Percentiles rank a stretch among this genome's conserved stretches.
Evolutionary conservation across 306 rosid genomes (phyloP).

Genomic region (Arachis stenosperma): DNA sequence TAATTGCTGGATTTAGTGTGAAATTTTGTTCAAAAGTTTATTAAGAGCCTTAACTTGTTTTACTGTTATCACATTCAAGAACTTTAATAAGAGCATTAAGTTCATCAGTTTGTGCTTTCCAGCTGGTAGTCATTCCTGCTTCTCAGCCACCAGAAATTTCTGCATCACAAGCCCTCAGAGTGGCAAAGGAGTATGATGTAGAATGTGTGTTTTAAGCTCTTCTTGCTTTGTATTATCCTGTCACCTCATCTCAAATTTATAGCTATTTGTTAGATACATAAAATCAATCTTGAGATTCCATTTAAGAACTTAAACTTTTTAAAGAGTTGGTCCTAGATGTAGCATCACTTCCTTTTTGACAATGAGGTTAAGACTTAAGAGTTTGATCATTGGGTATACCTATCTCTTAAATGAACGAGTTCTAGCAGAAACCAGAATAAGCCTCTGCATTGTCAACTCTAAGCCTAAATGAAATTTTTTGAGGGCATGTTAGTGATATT

Average conservation of each 20-base stretch:
- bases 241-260: too few relatives aligned
- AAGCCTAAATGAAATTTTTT: background rate
- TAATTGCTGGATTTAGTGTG: too few relatives aligned
- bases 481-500: background rate
- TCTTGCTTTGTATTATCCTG: too few relatives aligned
- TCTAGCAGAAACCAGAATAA: background rate
- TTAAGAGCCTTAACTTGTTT: too few relatives aligned
- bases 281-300: too few relatives aligned
- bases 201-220: too few relatives aligned
- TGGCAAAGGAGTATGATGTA: too few relatives aligned
- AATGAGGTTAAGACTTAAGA: slow-evolving; percentile 5
- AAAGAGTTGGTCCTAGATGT: background rate
- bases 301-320: slow-evolving; percentile 36
- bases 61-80: too few relatives aligned
- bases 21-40: too few relatives aligned
- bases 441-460: slow-evolving; percentile 3
- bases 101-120: too few relatives aligned
- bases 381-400: slow-evolving; percentile 17
- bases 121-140: slow-evolving; percentile 81
- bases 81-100: too few relatives aligned
- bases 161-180: slow-evolving; percentile 74
- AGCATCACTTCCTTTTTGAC: background rate
- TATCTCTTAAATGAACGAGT: slow-evolving; percentile 23
- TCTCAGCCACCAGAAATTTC: slow-evolving; percentile 91
- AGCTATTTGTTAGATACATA: too few relatives aligned